Evolutionary conservation across 2,329 filamentous ascomycete genomes (phyloP), one percentile per base, ranked within the genome.

Genomic region (Diaporthe australafricana): DNA sequence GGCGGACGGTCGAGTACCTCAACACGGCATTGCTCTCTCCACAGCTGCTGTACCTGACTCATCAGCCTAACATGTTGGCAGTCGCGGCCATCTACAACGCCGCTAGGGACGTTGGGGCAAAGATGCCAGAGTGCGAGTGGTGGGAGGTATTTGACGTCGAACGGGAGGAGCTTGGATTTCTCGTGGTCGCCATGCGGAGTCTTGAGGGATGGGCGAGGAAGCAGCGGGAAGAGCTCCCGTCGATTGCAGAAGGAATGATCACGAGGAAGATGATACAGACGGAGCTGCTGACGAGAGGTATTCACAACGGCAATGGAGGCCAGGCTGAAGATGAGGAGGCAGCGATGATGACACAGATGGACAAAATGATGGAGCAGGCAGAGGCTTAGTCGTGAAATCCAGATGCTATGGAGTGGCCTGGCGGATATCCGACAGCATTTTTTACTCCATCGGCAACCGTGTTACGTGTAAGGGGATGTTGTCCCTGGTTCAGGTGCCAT

Each of bases 111-210:
- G 81, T 89, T 1, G 91, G 88, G 0, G 89, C 93, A 16, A 95
- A 94, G 80, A 87, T 98, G 83, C 94, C 96, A 0, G 93, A 93
- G 74, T 90, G 89, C 60, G 92, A 94, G 74, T 99, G 96, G 96
- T 99, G 96, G 96, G 95, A 98, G 81, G 94, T 98, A 0, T 98
- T 98, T 80, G 96, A 99, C 81, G 94, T 96, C 9, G 95, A 98
- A 77, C 88, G 96, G 65, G 96, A 99, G 84, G 95, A 98, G 80
- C 86, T 99, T 45, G 96, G 96, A 0, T 98, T 98, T 77, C 82
- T 98, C 71, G 95, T 97, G 4, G 94, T 98, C 14, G 95, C 88
- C 0, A 89, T 98, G 88, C 86, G 90, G 74, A 98, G 95, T 77
- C 84, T 97, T 69, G 91, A 93, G 74, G 91, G 89, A 0, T 94